A percentile compares a stretch with the other conserved stretches of the same genome.
Conservation (phyloP, 2,329 filamentous ascomycete genomes). For the Penicillium sp. region DNA sequence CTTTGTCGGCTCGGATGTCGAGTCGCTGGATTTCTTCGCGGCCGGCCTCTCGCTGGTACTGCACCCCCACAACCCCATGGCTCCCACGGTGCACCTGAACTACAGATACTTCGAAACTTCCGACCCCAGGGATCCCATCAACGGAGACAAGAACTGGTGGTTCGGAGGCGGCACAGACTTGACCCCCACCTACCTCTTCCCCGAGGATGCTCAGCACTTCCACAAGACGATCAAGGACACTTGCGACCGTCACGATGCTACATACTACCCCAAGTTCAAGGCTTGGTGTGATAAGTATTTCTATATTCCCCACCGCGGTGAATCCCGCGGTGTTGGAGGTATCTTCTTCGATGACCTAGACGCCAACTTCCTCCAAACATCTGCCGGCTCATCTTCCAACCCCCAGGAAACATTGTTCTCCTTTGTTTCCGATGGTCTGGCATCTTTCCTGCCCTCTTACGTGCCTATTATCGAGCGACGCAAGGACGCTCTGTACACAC, state of each 20-base stretch:
- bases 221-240: conserved; percentile 89
- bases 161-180: conserved; percentile 94
- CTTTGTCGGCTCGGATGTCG: conserved; percentile 71
- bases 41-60: conserved; percentile 90
- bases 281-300: conserved; percentile 99
- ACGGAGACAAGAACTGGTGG: conserved; percentile 80
- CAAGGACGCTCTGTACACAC: conserved; percentile 89
- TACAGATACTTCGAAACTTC: conserved; percentile 98
- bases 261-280: conserved; percentile 93
- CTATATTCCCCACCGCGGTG: conserved; percentile 84
- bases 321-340: conserved; percentile 84
- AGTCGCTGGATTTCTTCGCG: conserved; percentile 91
- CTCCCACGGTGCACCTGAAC: conserved; percentile 95
- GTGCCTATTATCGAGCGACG: conserved; percentile 83
- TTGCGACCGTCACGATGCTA: conserved; percentile 90
- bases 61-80: conserved; percentile 94
- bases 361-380: conserved; percentile 48
- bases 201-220: conserved; percentile 96
- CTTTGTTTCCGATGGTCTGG: conserved; percentile 82
- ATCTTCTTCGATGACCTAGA: conserved; percentile 99
- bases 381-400: conserved; percentile 62
- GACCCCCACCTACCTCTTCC: conserved; percentile 91
- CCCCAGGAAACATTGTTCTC: conserved; percentile 88
- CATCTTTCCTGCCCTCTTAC: conserved; percentile 87
- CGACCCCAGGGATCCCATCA: conserved; percentile 73